These are phyloP conservation scores for Colletotrichum simmondsii DNA, from an alignment of 2,329 filamentous ascomycete species.

Conservation along the genomic window DNA sequence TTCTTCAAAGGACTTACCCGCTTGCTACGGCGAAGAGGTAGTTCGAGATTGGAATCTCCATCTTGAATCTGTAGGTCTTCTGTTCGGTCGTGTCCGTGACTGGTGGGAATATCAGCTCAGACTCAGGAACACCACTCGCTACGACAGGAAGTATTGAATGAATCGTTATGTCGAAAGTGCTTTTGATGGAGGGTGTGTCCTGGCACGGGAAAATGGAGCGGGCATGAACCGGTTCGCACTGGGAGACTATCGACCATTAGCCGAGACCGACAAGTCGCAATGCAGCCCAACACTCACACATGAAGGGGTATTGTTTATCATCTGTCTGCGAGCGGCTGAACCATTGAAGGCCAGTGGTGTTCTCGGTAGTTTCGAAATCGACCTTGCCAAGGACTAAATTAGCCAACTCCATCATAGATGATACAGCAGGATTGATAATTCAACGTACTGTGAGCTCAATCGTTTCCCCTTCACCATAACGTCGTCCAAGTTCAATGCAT, in stretches of 20 bases:
- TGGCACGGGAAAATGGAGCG: slow-evolving; percentile 95
- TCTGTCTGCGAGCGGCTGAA: slow-evolving; percentile 91
- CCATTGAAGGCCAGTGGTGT: slow-evolving; percentile 95
- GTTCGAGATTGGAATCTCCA: slow-evolving; percentile 90
- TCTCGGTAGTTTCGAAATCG: slow-evolving; percentile 80
- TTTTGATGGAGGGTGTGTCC: slow-evolving; percentile 96
- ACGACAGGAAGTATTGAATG: slow-evolving; percentile 87
- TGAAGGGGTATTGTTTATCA: slow-evolving; percentile 94
- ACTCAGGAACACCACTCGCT: slow-evolving; percentile 77
- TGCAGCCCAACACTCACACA: slow-evolving; percentile 61
- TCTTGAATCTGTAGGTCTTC: slow-evolving; percentile 80
- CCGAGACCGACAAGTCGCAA: background rate
- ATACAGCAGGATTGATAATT: background rate
- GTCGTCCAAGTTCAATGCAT: background rate
- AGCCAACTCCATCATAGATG: slow-evolving; percentile 33
- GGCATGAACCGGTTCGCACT: slow-evolving; percentile 96
- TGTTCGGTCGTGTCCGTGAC: background rate
- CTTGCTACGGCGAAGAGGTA: slow-evolving; percentile 89
- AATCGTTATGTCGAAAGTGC: slow-evolving; percentile 88
- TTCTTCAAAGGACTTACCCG: background rate
- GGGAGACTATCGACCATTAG: slow-evolving; percentile 66
- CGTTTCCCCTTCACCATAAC: background rate
- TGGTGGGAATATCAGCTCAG: background rate
- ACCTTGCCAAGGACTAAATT: slow-evolving; percentile 68
- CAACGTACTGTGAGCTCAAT: slow-evolving; percentile 1